These are phyloP conservation scores for Chaetomium sp. DNA, from an alignment of 2,329 filamentous ascomycete species.

Conservation along the genomic window DNA sequence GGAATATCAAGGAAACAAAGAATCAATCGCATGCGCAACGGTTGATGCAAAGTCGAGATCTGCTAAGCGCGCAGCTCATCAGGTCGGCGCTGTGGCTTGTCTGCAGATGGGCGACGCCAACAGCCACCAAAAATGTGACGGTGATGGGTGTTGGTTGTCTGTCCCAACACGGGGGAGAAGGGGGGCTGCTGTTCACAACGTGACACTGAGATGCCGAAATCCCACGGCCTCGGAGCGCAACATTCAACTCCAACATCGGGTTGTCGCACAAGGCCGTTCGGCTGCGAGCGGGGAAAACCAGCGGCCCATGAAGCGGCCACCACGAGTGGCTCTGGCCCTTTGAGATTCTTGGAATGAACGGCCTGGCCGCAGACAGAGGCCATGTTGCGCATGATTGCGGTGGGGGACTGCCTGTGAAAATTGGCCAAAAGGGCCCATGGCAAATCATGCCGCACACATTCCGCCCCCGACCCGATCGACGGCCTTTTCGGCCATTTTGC, in stretches of 20 bases:
- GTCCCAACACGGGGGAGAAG: slow-evolving; percentile 1
- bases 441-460: slow-evolving; percentile 7
- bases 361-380: not conserved
- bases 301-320: not conserved
- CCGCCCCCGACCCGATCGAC: slow-evolving; percentile 1
- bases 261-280: not conserved
- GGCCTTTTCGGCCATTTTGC: too few relatives aligned
- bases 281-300: not conserved
- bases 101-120: not conserved
- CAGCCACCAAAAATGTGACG: slow-evolving; percentile 15
- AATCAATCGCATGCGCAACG: not conserved
- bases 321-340: not conserved
- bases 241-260: not conserved
- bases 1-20: not conserved
- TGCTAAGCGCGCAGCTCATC: slow-evolving; percentile 15
- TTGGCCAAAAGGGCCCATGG: not conserved
- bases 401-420: too few relatives aligned
- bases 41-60: not conserved
- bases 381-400: too few relatives aligned
- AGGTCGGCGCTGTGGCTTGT: not conserved
- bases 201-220: not conserved
- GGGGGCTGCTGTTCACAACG: not conserved
- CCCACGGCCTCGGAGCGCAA: not conserved
- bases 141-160: slow-evolving; percentile 4
- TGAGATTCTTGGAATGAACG: slow-evolving; percentile 17